These are phyloP conservation scores for Boletus barrowsii DNA, from an alignment of 768 basidiomycete species.

Conservation along the genomic window DNA sequence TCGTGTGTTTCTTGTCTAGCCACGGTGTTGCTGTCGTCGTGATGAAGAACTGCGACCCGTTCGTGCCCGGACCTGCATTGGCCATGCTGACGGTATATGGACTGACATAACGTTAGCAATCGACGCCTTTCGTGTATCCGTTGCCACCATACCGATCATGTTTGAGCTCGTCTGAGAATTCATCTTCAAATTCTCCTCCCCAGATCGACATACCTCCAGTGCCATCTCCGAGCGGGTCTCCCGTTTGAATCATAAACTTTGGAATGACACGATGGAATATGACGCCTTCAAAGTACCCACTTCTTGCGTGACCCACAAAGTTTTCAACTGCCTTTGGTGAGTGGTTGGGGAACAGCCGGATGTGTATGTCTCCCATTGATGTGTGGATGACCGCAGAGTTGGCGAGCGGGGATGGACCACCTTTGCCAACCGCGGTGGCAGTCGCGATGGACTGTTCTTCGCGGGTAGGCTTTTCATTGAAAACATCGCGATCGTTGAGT, in stretches of 20 bases:
- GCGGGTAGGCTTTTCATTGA: slow-evolving; percentile 95
- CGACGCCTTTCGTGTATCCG: neutral
- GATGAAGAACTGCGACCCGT: slow-evolving; percentile 98
- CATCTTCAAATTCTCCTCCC: slow-evolving; percentile 89
- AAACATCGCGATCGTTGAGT: slow-evolving; percentile 89
- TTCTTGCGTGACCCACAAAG: slow-evolving; percentile 89
- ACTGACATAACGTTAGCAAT: slow-evolving; percentile 37
- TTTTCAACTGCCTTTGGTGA: slow-evolving; percentile 97
- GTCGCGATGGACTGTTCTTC: slow-evolving; percentile 91
- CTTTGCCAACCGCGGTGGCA: slow-evolving; percentile 45
- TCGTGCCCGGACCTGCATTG: slow-evolving; percentile 85
- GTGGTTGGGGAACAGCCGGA: slow-evolving; percentile 85
- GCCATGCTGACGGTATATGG: slow-evolving; percentile 98
- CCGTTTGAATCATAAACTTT: slow-evolving; percentile 99
- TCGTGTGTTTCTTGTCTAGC: slow-evolving; percentile 89
- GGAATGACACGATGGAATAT: slow-evolving; percentile 97
- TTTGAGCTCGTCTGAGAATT: slow-evolving; percentile 83
- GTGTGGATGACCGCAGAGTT: slow-evolving; percentile 90
- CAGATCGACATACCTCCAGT: slow-evolving; percentile 91
- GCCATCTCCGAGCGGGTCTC: slow-evolving; percentile 92
- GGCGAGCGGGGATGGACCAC: slow-evolving; percentile 69
- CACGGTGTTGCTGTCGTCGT: slow-evolving; percentile 93
- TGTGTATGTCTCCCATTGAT: slow-evolving; percentile 88
- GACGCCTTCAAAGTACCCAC: slow-evolving; percentile 87
- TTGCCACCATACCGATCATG: slow-evolving; percentile 71